Evolutionary conservation across 2,329 filamentous ascomycete genomes (phyloP), one percentile per base, ranked within the genome.

Genomic region (Polychaeton citri): DNA sequence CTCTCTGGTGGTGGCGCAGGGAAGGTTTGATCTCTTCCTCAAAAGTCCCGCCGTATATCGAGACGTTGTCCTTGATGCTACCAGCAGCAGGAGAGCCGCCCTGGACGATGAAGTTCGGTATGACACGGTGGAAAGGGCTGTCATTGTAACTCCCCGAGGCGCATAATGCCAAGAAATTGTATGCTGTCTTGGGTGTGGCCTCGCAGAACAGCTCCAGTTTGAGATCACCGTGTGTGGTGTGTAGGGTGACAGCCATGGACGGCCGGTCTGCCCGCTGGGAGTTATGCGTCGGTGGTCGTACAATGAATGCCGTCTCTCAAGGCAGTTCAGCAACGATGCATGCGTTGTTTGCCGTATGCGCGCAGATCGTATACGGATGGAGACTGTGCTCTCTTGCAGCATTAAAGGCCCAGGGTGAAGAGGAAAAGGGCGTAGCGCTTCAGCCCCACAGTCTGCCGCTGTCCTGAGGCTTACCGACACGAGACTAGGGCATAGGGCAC

Each of bases 161-260:
- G 66, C 81, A 86, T 43, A 90, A 77, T 36, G 83, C 83, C 47
- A 92, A 76, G 62, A 92, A 92, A 65, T 92, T 92, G 78, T 84
- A 55, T 43, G 86, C 81, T 0, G 90, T 94, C 59, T 88, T 87
- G 43, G 90, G 90, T 20, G 93, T 85, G 49, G 82, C 79, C 59
- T 95, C 85, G 66, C 88, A 96, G 65, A 95, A 96, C 47, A 98
- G 69, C 61, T 96, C 90, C 50, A 96, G 74, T 65, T 96, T 98
- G 57, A 98, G 71, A 61, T 90, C 80, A 55, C 90, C 90, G 36
- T 81, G 72, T 34, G 78, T 83, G 34, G 90, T 98, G 61, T 95
- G 86, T 10, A 98, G 72, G 48, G 65, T 68, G 46, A 68, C 63
- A 37, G 65, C 64, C 65, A 69, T 68, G n/a, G n/a, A n/a, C n/a